Evolutionary conservation across 306 rosid genomes (phyloP).

Genomic region (Vigna mungo): DNA sequence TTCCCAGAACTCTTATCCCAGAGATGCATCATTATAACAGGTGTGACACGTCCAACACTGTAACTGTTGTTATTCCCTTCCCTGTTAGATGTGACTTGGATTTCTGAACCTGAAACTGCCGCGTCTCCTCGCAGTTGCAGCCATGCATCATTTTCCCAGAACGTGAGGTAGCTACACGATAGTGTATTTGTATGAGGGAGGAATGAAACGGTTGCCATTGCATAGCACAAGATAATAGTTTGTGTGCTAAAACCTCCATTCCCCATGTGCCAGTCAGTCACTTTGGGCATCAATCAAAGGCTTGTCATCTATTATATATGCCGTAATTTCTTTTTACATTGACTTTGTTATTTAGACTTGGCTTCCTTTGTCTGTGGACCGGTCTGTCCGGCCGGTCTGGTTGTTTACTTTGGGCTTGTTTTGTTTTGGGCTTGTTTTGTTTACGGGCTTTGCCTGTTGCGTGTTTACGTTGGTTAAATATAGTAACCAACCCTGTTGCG

Average conservation of each 20-base stretch:
- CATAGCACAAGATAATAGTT: neutral
- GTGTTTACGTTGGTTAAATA: too few species aligned
- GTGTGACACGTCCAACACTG: conserved; percentile 40
- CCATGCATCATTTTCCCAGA: neutral
- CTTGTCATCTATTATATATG: neutral
- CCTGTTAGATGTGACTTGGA: conserved; percentile 17
- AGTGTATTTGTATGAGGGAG: conserved; percentile 23
- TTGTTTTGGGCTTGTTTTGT: too few species aligned
- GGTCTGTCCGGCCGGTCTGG: too few species aligned
- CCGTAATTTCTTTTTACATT: neutral
- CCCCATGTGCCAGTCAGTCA: conserved; percentile 8
- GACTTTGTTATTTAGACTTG: too few species aligned
- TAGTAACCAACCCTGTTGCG: too few species aligned
- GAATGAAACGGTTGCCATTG: conserved; percentile 11
- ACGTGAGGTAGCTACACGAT: neutral
- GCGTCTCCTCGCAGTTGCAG: conserved; percentile 27
- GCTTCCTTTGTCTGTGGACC: too few species aligned
- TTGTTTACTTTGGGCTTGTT: too few species aligned
- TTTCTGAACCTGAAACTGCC: neutral
- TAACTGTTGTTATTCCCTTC: neutral
- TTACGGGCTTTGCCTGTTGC: too few species aligned
- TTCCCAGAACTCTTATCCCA: conserved; percentile 47
- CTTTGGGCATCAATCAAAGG: neutral
- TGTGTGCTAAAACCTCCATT: neutral
- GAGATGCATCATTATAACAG: conserved; percentile 25